Base-by-base conservation (phyloP, 768 basidiomycete species). In the Cantharellus anzutake region DNA sequence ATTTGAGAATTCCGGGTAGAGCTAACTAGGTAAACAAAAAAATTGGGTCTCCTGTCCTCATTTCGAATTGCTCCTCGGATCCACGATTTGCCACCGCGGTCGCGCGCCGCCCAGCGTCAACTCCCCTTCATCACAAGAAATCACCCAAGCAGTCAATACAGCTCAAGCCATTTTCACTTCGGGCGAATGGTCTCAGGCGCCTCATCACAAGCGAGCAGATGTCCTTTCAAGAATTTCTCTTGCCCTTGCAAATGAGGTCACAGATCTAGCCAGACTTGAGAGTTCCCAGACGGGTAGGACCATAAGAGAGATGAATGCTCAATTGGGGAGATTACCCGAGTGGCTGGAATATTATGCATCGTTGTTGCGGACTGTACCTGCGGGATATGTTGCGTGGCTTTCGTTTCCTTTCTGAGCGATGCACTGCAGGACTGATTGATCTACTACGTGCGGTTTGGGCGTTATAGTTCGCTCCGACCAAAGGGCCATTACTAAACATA, bases 291-390 rank as follows among this genome's bases (percentile, higher is more conserved):
- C 87, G 0, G 88, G 87, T 4, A 48, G 86, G 59, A 73, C 84
- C n/a, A 81, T 88, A 52, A 75, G 84, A 7, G 88, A 92, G 70
- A 89, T 92, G 86, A 78, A 74, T 20, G 80, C 80, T 0, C 89
- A 92, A 69, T 74, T 92, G 2, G 72, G 76, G 1, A 75, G 89
- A 42, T 73, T 91, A 41, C 86, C 87, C 3, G 86, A 91, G 69
- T 92, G 89, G 89, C 52, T 55, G 11, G 52, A 55, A 37, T 55
- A 55, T 37, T 55, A 14, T 37, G 52, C 52, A 7, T 55, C 52
- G 7, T 37, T 55, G 52, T 37, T 55, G 52, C 7, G 52, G 38
- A 48, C 44, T 48, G 44, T 48, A 11, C 44, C 11, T 11, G 44
- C 11, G 11, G 44, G 44, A 11, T 48, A 74, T 90, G 84, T 88